These are phyloP conservation scores for Aspergillus conjunctus DNA, from an alignment of 495 filamentous ascomycete species.

Conservation along the genomic window DNA sequence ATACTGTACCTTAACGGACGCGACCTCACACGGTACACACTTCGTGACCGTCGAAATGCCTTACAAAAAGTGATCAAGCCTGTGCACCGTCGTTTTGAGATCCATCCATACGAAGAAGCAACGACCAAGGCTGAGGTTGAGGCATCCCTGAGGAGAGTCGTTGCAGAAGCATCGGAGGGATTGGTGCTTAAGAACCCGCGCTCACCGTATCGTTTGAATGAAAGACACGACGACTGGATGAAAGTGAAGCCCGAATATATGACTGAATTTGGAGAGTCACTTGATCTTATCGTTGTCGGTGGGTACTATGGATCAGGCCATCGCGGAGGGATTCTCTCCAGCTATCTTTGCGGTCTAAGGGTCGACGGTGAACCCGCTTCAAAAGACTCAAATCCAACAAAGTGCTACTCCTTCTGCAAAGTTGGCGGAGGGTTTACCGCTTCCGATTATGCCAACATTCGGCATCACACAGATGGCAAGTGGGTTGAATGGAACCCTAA, in stretches of 20 bases:
- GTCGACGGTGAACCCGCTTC: conserved; percentile 64
- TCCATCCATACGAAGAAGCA: conserved; percentile 73
- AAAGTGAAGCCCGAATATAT: conserved; percentile 99
- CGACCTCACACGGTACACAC: conserved; percentile 75
- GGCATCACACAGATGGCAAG: conserved; percentile 84
- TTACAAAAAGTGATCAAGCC: conserved; percentile 65
- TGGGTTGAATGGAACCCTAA: conserved; percentile 85
- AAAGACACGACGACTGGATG: conserved; percentile 96
- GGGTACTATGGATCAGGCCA: conserved; percentile 90
- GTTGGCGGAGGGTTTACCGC: conserved; percentile 91
- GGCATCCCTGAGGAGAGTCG: conserved; percentile 73
- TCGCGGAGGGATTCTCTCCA: conserved; percentile 79
- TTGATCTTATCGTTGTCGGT: conserved; percentile 87
- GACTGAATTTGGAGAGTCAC: conserved; percentile 91
- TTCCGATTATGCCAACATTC: conserved; percentile 78
- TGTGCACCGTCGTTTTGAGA: conserved; percentile 75
- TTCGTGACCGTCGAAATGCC: conserved; percentile 79
- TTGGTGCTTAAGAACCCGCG: conserved; percentile 93
- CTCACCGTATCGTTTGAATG: conserved; percentile 82
- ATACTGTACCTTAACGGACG: conserved; percentile 84
- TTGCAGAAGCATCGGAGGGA: conserved; percentile 87
- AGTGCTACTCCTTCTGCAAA: conserved; percentile 92
- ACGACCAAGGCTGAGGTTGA: conserved; percentile 72
- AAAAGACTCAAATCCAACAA: conserved; percentile 60
- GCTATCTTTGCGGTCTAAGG: conserved; percentile 84